Conservation (phyloP, 2,329 filamentous ascomycete genomes). For the Cladorrhinum sp. region DNA sequence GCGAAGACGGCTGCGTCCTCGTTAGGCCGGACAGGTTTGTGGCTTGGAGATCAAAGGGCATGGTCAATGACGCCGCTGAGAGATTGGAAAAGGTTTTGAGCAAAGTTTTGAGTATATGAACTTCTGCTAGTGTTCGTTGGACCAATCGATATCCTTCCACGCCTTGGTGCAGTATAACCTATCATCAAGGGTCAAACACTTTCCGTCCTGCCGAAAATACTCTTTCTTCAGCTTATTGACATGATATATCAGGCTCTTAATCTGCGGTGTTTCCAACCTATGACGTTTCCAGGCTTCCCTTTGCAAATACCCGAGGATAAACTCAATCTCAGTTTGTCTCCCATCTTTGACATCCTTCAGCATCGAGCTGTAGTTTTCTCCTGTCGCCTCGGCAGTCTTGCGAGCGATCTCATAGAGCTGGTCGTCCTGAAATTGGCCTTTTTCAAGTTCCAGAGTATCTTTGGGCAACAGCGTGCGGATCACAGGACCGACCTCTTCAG, state of each 20-base stretch:
- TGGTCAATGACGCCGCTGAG: conserved; percentile 19
- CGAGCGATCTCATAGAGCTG: neutral
- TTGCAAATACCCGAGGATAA: conserved; percentile 22
- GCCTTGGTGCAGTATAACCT: neutral
- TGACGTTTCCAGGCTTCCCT: neutral
- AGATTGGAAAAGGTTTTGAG: conserved; percentile 27
- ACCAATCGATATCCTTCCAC: neutral
- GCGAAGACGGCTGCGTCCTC: conserved; percentile 57
- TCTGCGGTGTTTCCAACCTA: neutral
- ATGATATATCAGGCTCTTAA: neutral
- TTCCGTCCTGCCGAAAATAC: neutral
- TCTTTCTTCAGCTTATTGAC: neutral
- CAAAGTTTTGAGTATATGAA: conserved; percentile 20
- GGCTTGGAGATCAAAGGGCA: conserved; percentile 42
- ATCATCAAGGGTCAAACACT: neutral
- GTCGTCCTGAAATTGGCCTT: neutral
- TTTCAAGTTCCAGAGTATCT: neutral
- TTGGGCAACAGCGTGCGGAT: neutral
- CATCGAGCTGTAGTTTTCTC: conserved; percentile 35
- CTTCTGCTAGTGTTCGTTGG: neutral
- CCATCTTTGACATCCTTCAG: conserved; percentile 31
- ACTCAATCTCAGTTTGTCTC: conserved; percentile 20
- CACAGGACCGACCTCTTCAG: conserved; percentile 15
- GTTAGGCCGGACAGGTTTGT: conserved; percentile 59
- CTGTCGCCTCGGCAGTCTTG: conserved; percentile 27